Conservation (phyloP, 208 protist genomes). For the Trypanosoma cruzi region DNA sequence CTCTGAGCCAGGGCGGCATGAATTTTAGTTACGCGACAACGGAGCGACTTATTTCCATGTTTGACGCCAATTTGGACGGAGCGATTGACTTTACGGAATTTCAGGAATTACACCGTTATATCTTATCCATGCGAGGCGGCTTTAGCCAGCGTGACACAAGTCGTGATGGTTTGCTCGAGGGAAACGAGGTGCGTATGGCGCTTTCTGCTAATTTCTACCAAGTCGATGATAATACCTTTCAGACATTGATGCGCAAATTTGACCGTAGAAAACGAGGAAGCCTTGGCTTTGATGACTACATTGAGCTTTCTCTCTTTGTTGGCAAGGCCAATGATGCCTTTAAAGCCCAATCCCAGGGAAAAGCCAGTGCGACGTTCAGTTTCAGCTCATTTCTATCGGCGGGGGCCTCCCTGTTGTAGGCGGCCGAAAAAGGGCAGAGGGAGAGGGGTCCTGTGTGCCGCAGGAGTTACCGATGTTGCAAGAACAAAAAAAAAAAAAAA, state of each 20-base stretch:
- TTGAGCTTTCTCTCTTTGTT: constrained; percentile 89
- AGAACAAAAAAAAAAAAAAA: neutral
- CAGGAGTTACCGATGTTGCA: neutral
- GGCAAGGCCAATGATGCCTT: constrained; percentile 74
- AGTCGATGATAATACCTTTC: constrained; percentile 73
- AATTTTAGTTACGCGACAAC: constrained; percentile 77
- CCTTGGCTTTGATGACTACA: constrained; percentile 89
- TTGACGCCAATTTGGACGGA: constrained; percentile 70
- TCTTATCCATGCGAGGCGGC: constrained; percentile 69
- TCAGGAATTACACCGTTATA: constrained; percentile 71
- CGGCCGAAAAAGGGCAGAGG: neutral
- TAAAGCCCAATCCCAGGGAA: constrained; percentile 72
- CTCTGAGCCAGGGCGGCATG: constrained; percentile 56
- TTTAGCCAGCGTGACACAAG: constrained; percentile 64
- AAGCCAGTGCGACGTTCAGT: constrained; percentile 68
- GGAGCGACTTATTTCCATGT: constrained; percentile 83
- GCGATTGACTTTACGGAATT: constrained; percentile 79
- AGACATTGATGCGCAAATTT: constrained; percentile 86
- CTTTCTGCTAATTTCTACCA: constrained; percentile 52
- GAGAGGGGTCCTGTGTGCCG: neutral
- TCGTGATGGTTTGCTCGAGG: constrained; percentile 62
- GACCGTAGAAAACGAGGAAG: constrained; percentile 70
- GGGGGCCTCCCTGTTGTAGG: neutral
- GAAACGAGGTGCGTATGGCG: constrained; percentile 70
- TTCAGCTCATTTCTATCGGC: constrained; percentile 38